Base-by-base conservation (phyloP, 129 eudicot genomes). In the Pseudognaphalium luteoalbum region DNA sequence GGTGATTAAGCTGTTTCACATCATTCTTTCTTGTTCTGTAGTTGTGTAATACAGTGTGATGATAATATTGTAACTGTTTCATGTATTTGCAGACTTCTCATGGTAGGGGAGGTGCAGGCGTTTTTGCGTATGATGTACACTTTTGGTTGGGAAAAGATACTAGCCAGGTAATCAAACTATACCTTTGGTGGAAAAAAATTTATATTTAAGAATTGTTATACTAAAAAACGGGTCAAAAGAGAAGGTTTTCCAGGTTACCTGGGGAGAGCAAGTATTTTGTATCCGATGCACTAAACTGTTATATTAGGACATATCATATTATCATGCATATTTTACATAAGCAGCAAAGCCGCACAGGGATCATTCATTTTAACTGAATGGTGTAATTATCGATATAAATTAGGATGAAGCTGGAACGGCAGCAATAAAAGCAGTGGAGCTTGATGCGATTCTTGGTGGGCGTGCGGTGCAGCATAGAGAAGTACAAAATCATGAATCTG, bases 371-470 rank as follows among this genome's bases (percentile, higher is more conserved):
- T 56, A 17, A 75, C 16, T n/a, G 9, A 29, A 69, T 75, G 59
- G 39, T 42, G n/a, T 62, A 51, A 25, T 39, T 37, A 3, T 21
- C 68, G 68, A 33, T 39, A 41, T 17, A 35, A 71, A 58, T 72
- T 74, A 95, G 99, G 99, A 95, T 88, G 99, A 95, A 88, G 91
- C 97, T 42, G 99, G 99, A 79, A 83, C 96, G 35, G 96, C 99
- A 44, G 97, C 97, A 59, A 91, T 95, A 68, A 95, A 95, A 88
- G 80, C 99, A 65, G 93, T 95, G 70, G 99, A 95, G 73, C 96
- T 95, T 59, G 99, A 95, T 78, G 92, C 92, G 10, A 64, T 85
- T 76, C 97, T 95, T 80, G 97, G 99, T 22, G 99, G 99, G 21
- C 93, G 96, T 78, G 99, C 99, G 4, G 97, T 91, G 63, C 99